phyloP scores from a whole-genome alignment of 768 basidiomycete species.

The Rhodotorula graminis region DNA sequence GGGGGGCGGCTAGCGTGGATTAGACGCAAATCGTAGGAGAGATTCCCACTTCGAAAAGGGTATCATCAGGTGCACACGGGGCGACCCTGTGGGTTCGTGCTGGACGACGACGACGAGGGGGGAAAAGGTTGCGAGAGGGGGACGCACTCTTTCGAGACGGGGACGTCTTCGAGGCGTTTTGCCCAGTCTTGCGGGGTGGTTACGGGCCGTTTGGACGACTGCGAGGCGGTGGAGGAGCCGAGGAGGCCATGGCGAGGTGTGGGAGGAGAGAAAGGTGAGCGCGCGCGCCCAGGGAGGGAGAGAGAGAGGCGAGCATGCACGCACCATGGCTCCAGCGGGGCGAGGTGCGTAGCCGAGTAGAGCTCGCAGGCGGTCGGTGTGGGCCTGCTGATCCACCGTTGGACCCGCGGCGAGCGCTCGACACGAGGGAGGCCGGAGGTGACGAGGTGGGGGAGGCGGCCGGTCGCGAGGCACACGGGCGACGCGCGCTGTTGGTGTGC shows the following conservation, averaged over 20 bases:
- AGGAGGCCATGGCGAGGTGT: too few species aligned
- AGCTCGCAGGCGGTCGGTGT: not conserved
- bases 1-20: slow-evolving; percentile 55
- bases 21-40: slow-evolving; percentile 68
- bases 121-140: slow-evolving; percentile 18
- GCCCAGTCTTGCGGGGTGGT: slow-evolving; percentile 82
- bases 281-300: not conserved
- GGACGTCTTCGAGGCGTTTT: slow-evolving; percentile 70
- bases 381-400: not conserved
- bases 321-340: slow-evolving; percentile 4
- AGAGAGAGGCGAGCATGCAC: not conserved
- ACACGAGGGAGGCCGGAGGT: not conserved
- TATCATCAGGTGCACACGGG: slow-evolving; percentile 45
- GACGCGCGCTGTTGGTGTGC: not conserved
- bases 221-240: not conserved
- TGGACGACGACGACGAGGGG: slow-evolving; percentile 11
- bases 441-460: not conserved
- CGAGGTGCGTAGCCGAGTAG: not conserved
- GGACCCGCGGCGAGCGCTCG: not conserved
- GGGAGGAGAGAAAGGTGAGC: not conserved
- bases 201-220: slow-evolving; percentile 23
- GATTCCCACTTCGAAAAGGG: slow-evolving; percentile 96
- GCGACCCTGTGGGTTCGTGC: not conserved
- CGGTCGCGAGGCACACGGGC: not conserved
- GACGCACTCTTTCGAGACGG: slow-evolving; percentile 83